Base-by-base conservation (phyloP, 768 basidiomycete genomes). In the Sarcomyxa edulis region DNA sequence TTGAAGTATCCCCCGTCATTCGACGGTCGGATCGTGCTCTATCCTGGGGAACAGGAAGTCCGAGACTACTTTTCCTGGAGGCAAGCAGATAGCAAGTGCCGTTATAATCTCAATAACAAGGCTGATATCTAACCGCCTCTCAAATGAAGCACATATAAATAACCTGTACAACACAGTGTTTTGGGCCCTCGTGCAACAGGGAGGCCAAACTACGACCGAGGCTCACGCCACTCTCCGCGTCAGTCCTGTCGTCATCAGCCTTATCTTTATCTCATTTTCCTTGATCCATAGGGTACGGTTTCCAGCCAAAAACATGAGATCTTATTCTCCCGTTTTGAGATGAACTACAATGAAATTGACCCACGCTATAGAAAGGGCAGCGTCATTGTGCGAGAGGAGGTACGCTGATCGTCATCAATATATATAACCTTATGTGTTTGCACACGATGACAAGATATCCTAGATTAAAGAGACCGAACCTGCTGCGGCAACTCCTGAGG, bases 121-220 rank as follows among this genome's bases (percentile, higher is more conserved):
- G 7, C 20, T 32, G 9, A 15, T 26, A 1, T 15, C 23, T 29
- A 4, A n/a, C 35, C n/a, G 18, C n/a, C 48, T 37, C 47, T 35
- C 35, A 40, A 41, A 35, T 46, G 16, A 56, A 97, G 94, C 96
- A 0, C 96, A 99, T 55, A 85, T 98, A 55, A 99, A 99, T 55
- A 99, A 99, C 56, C 64, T 99, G 16, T 94, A 98, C 65, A 99
- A 99, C 53, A 97, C 96, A 1, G 69, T 66, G 0, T 99, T 98
- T 54, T 98, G 95, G 96, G 87, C 92, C 0, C 74, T 99, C 23
- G 79, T 98, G 0, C 82, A 83, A 30, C 72, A 87, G 49, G 86
- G 82, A n/a, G 84, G 82, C 0, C 67, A 86, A 56, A 80, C 78
- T 2, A 80, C 83, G 2, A 69, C 79, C 3, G 76, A 94, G 42